Evolutionary conservation across 2,329 filamentous ascomycete species (phyloP).

Genomic region (Ascochyta fabae): DNA sequence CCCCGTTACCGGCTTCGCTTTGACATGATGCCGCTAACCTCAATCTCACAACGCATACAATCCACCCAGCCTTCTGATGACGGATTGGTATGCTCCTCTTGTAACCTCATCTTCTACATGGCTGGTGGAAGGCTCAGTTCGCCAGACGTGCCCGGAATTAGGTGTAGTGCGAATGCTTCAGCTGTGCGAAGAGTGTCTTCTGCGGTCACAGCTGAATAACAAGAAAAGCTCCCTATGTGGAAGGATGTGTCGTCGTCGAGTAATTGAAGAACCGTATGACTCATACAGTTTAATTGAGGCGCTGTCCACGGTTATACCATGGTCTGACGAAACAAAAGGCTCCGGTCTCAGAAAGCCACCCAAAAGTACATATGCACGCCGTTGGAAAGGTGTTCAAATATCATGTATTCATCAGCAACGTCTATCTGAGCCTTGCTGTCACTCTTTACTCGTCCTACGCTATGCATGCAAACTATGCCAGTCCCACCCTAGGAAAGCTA

Average conservation of each 20-base stretch:
- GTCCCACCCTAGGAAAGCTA: conserved; percentile 8
- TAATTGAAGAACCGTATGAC: neutral
- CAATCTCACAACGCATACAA: neutral
- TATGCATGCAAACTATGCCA: conserved; percentile 22
- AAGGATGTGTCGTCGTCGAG: neutral
- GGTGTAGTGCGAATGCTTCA: neutral
- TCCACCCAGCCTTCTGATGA: neutral
- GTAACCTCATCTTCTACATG: neutral
- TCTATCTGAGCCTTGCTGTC: neutral
- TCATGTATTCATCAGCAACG: conserved; percentile 9
- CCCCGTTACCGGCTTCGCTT: neutral
- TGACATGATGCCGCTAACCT: neutral
- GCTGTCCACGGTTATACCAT: neutral
- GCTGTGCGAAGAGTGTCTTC: neutral
- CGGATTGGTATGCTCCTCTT: neutral
- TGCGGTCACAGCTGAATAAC: conserved; percentile 7
- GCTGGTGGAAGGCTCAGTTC: neutral
- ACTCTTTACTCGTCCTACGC: conserved; percentile 3
- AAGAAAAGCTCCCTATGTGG: conserved; percentile 2
- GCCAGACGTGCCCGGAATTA: neutral
- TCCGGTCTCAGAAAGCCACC: neutral
- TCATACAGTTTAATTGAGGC: neutral
- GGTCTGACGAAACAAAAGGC: neutral
- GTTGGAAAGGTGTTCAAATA: neutral
- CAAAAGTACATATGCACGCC: neutral